Base-by-base conservation (phyloP, 805 yeast genomes). In the Nakazawaea siamensis region DNA sequence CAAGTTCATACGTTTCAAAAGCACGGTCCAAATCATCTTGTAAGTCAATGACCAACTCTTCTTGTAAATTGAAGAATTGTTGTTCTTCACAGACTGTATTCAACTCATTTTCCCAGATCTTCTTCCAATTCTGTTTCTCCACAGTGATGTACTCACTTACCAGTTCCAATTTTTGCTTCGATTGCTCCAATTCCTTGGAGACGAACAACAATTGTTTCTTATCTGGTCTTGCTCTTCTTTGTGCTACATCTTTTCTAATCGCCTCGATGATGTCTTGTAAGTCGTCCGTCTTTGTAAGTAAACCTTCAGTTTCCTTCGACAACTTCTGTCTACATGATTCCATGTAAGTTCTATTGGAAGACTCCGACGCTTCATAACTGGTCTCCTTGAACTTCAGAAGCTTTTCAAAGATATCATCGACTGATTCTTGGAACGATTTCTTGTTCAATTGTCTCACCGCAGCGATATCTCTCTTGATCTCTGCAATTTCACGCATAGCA, bases 21-120 rank as follows among this genome's bases (percentile, higher is more conserved):
- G 94, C 92, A 47, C 77, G 80, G 17, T 68, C 71, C 21, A 92
- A 57, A 57, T 92, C 99, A 42, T 85, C 92, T 27, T 70, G 73
- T 43, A 92, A 58, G 50, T 90, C 94, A 20, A 66, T 67, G 2
- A 85, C 73, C 36, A 94, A 69, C 41, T 85, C 95, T 48, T 86
- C 96, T 55, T 90, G 97, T 14, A 86, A 68, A 37, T 83, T 83
- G 58, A 88, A 76, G 54, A 86, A 86, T 45, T 90, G 94, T 54
- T 92, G 97, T 50, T 88, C 97, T 49, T 86, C 95, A 44, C 95
- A 81, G 11, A 92, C 90, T 24, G 80, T 79, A 41, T 86, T 92
- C 37, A 92, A 68, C 51, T 87, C 96, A 4, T 79, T 63, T 51
- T 88, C 96, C 97, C 98, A 90, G 7, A 85, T 79, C 45, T 73